phyloP scores from a whole-genome alignment of 495 filamentous ascomycete species.

The Trichoderma virens region DNA sequence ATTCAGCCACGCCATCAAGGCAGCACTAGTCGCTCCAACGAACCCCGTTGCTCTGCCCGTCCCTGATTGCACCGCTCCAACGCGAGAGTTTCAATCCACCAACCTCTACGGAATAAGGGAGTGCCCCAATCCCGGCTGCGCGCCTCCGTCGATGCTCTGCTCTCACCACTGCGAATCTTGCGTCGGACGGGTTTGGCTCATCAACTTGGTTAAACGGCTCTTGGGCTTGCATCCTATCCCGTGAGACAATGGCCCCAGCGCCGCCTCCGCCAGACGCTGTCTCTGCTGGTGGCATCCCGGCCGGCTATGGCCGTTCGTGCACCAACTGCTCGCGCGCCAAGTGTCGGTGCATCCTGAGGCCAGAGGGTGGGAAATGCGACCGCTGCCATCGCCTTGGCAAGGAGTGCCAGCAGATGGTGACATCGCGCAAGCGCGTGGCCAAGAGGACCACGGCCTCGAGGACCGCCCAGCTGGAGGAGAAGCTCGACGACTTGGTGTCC shows the following conservation, averaged over 20 bases:
- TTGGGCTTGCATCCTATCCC: background rate
- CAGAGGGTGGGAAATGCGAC: conserved; percentile 35
- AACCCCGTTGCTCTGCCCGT: background rate
- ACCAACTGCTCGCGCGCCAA: conserved; percentile 49
- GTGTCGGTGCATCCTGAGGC: conserved; percentile 44
- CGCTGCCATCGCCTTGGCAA: conserved; percentile 41
- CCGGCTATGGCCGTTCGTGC: conserved; percentile 46
- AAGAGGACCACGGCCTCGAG: conserved; percentile 23
- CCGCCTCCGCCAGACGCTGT: conserved; percentile 3
- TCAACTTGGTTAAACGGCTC: background rate
- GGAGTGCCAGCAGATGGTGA: conserved; percentile 32
- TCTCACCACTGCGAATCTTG: background rate
- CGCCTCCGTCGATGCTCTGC: background rate
- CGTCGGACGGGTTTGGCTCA: background rate
- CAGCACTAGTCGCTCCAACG: background rate
- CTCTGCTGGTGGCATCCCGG: conserved; percentile 17
- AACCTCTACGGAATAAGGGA: conserved; percentile 1
- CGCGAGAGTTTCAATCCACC: background rate
- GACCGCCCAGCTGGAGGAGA: conserved; percentile 37
- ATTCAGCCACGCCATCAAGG: background rate
- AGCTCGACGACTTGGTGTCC: conserved; percentile 37
- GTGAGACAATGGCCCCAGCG: conserved; percentile 6
- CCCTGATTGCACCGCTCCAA: background rate
- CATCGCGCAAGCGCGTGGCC: conserved; percentile 30
- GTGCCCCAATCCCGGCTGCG: conserved; percentile 2